Base-by-base conservation (phyloP, 208 protist genomes). In the Acanthamoeba sp. region DNA sequence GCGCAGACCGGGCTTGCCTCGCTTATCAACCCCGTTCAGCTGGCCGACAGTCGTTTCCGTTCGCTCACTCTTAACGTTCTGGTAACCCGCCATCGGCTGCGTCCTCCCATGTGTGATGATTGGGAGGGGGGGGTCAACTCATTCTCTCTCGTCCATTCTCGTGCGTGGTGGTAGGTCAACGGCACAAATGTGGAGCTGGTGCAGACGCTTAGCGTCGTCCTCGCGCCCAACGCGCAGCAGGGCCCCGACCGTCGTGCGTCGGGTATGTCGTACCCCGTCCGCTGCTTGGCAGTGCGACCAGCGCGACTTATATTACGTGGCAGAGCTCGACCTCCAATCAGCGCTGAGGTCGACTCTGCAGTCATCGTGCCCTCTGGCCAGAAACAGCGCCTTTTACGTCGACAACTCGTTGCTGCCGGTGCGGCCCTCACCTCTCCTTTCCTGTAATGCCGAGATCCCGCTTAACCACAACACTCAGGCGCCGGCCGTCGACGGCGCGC, bases 161-260 rank as follows among this genome's bases (percentile, higher is more conserved):
- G 55, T 24, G 24, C 59, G 9, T 69, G 59, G n/a, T 36, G 1
- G 20, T 24, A 91, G 85, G 48, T 71, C 27, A 91, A 91, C 12
- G 52, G 59, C 4, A 73, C 85, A 36, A 22, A 55, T 24, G 40
- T 91, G 27, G 55, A 91, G 57, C 40, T 91, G 16, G 85, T 71
- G 55, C 85, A 91, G 27, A 91, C 85, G 10, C 32, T 91, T n/a
- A 91, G 85, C 40, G 85, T 91, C 9, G 85, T 91, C 55, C 62
- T 91, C 6, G 36, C 78, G 29, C 85, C 80, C 22, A 91, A n/a
- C 52, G 4, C 40, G 20, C 36, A n/a, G n/a, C n/a, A 20, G 6
- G 59, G 27, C 14, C 7, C 16, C 29, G 10, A 45, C 24, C 22
- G 40, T 52, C 55, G 62, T 91, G 36, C 45, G 80, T 36, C 45